phyloP scores from a whole-genome alignment of 345 rosid species.

The Hibiscus mutabilis region DNA sequence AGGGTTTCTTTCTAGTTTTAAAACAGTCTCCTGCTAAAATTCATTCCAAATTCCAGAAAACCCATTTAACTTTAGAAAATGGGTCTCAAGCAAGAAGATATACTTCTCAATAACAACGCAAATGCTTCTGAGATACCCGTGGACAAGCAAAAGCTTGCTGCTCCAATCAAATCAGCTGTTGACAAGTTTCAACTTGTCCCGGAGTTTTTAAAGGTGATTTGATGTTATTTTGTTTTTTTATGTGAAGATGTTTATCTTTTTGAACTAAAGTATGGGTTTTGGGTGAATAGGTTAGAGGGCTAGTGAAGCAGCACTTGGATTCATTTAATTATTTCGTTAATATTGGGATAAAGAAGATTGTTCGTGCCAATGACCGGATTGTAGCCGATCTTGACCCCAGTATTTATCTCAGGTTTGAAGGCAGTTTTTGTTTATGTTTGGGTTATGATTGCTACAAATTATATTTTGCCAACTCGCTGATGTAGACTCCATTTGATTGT shows the following conservation, averaged over 20 bases:
- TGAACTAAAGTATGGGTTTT: neutral
- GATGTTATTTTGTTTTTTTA: neutral
- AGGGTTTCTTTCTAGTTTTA: neutral
- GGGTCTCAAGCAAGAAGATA: slow-evolving; percentile 14
- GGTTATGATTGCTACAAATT: neutral
- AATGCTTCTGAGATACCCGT: slow-evolving; percentile 7
- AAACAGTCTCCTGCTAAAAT: neutral
- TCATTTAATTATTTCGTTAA: too few relatives aligned
- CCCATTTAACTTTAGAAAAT: neutral
- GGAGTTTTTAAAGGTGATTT: slow-evolving; percentile 56
- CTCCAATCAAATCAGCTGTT: slow-evolving; percentile 46
- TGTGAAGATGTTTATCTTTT: neutral
- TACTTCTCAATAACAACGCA: slow-evolving; percentile 4
- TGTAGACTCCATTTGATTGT: too few relatives aligned
- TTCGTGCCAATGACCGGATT: slow-evolving; percentile 5
- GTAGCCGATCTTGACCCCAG: slow-evolving; percentile 40
- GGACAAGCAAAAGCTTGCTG: slow-evolving; percentile 37
- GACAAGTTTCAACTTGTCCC: slow-evolving; percentile 62
- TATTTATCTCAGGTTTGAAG: slow-evolving; percentile 48
- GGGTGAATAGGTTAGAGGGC: slow-evolving; percentile 58
- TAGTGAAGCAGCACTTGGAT: slow-evolving; percentile 79
- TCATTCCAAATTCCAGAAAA: neutral
- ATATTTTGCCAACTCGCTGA: neutral
- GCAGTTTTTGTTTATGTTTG: neutral
- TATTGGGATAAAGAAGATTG: too few relatives aligned